Evolutionary conservation across 2,329 filamentous ascomycete species (phyloP).

Genomic region (Aspergillus pseudoterreus): DNA sequence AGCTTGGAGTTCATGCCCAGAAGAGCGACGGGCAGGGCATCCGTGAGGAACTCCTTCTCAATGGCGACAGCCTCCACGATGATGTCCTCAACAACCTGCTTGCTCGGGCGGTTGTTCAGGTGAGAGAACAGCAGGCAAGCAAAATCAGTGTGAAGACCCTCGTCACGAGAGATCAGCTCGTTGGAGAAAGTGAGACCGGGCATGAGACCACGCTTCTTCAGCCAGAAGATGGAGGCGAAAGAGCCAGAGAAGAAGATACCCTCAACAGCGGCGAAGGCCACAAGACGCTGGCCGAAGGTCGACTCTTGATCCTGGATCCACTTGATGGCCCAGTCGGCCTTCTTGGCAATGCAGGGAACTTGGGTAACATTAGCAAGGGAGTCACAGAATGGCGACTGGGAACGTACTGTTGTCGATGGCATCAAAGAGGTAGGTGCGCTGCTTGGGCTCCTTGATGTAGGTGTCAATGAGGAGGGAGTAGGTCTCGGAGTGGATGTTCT

Average conservation of each 20-base stretch:
- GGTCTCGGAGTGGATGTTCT: constrained; percentile 99
- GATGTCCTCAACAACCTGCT: constrained; percentile 76
- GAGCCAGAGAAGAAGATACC: constrained; percentile 99
- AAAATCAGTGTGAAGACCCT: constrained; percentile 99
- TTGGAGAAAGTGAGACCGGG: constrained; percentile 98
- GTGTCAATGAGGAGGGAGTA: constrained; percentile 99
- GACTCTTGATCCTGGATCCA: constrained; percentile 95
- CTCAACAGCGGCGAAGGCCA: constrained; percentile 96
- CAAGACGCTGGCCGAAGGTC: constrained; percentile 89
- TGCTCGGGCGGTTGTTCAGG: constrained; percentile 83
- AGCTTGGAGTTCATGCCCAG: constrained; percentile 96
- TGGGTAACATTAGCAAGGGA: constrained; percentile 23
- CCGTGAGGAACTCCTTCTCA: constrained; percentile 96
- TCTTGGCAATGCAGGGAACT: constrained; percentile 96
- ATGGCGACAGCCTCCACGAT: constrained; percentile 92
- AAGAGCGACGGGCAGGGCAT: constrained; percentile 86
- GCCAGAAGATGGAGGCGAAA: constrained; percentile 99
- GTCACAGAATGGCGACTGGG: too few relatives aligned
- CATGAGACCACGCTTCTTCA: constrained; percentile 99
- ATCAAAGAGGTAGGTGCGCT: constrained; percentile 93
- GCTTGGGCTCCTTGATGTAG: constrained; percentile 96
- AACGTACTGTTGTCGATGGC: constrained; percentile 91
- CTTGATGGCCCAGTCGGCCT: constrained; percentile 93
- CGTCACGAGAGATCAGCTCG: constrained; percentile 98
- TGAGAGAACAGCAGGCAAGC: constrained; percentile 98